A percentile compares a stretch with the other conserved stretches of the same genome.
These are phyloP conservation scores for Neurospora sublineolata DNA, from an alignment of 495 filamentous ascomycete genomes.

Conservation along the genomic window DNA sequence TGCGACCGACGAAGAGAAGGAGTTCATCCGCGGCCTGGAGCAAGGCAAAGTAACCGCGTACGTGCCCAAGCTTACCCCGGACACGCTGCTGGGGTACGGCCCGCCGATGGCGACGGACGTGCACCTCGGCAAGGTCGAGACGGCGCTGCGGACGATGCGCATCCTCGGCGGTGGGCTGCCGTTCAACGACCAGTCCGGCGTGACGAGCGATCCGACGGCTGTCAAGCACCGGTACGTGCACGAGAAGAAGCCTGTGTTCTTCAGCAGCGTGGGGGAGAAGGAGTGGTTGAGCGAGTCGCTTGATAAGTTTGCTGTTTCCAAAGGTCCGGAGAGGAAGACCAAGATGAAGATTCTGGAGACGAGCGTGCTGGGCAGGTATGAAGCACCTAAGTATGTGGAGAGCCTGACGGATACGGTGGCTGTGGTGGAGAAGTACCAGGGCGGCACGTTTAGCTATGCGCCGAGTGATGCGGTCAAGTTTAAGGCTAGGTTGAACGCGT, in stretches of 20 bases:
- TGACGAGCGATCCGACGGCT: conserved; percentile 12
- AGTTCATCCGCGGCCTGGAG: conserved; percentile 12
- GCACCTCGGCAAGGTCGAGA: conserved; percentile 14
- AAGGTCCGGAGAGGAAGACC: conserved; percentile 13
- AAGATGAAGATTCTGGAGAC: conserved; percentile 28
- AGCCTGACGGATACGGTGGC: conserved; percentile 17
- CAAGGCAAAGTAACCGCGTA: conserved; percentile 19
- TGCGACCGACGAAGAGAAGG: conserved; percentile 8
- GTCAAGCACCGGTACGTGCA: conserved; percentile 4
- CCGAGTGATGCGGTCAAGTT: conserved; percentile 11
- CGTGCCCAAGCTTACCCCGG: conserved; percentile 10
- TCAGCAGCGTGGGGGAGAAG: conserved; percentile 23
- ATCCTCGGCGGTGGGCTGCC: conserved; percentile 19
- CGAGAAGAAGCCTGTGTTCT: conserved; percentile 19
- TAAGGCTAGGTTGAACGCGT: conserved; percentile 13
- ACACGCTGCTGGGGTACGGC: conserved; percentile 20
- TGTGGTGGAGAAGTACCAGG: conserved; percentile 24
- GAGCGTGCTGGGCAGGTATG: conserved; percentile 32
- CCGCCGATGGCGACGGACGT: conserved; percentile 20
- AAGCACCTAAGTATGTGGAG: conserved; percentile 17
- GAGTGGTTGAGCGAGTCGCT: conserved; percentile 20
- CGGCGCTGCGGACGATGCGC: conserved; percentile 20
- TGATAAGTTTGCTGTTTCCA: conserved; percentile 3
- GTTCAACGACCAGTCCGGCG: conserved; percentile 15
- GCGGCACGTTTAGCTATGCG: conserved; percentile 15